These are phyloP conservation scores for Penicillium expansum DNA, from an alignment of 2,329 filamentous ascomycete species.

Conservation along the genomic window DNA sequence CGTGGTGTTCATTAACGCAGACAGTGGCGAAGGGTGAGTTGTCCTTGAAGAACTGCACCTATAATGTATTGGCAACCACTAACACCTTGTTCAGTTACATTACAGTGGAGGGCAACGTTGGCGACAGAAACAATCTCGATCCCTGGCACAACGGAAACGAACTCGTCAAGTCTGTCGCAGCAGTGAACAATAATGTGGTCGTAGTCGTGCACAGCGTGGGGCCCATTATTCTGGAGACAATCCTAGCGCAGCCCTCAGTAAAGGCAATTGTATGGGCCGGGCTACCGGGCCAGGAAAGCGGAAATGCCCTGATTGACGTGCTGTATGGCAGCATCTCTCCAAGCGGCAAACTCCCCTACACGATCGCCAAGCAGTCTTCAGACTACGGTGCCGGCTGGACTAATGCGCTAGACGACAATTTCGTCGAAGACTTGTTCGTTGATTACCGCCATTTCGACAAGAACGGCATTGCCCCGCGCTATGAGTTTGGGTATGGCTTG, in stretches of 20 bases:
- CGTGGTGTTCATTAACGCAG: slow-evolving; percentile 50
- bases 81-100: slow-evolving; percentile 35
- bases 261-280: slow-evolving; percentile 64
- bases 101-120: slow-evolving; percentile 55
- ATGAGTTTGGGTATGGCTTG: slow-evolving; percentile 58
- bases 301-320: slow-evolving; percentile 47
- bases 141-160: slow-evolving; percentile 47
- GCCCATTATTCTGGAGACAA: slow-evolving; percentile 59
- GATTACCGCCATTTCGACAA: slow-evolving; percentile 58
- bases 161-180: slow-evolving; percentile 55
- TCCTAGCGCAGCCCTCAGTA: slow-evolving; percentile 61
- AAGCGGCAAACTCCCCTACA: slow-evolving; percentile 61
- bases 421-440: slow-evolving; percentile 52
- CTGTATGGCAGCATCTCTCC: slow-evolving; percentile 46
- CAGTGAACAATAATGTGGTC: slow-evolving; percentile 59
- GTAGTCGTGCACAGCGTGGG: slow-evolving; percentile 66
- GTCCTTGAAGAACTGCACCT: background rate
- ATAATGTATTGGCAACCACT: background rate
- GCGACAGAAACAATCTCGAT: slow-evolving; percentile 50
- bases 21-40: slow-evolving; percentile 46
- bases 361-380: slow-evolving; percentile 53
- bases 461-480: slow-evolving; percentile 50
- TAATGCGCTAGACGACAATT: slow-evolving; percentile 35
- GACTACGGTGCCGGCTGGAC: slow-evolving; percentile 46
- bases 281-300: slow-evolving; percentile 57